These are phyloP conservation scores for Podila minutissima DNA, from an alignment of 192 early-diverging fungal genomes.

Conservation along the genomic window DNA sequence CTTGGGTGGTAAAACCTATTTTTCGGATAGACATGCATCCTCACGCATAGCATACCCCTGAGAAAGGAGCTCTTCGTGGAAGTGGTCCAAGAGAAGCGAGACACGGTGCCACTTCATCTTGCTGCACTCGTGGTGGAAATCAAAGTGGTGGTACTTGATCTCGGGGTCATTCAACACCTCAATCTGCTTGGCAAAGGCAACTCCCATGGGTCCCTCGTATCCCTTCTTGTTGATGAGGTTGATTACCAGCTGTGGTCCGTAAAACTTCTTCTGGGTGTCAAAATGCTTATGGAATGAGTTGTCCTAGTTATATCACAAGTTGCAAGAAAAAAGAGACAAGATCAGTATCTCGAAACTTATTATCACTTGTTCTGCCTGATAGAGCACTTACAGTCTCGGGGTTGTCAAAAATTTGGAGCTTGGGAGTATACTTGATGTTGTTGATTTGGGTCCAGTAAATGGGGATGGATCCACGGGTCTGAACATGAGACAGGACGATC, in stretches of 20 bases:
- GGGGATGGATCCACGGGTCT: conserved; percentile 96
- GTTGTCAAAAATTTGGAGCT: conserved; percentile 78
- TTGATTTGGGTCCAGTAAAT: conserved; percentile 93
- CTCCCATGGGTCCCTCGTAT: conserved; percentile 87
- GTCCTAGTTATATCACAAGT: conserved; percentile 53
- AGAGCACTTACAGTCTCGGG: conserved; percentile 66
- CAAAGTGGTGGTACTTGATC: conserved; percentile 89
- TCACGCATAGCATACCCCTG: conserved; percentile 51
- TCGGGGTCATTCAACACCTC: conserved; percentile 65
- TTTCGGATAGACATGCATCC: too few relatives aligned
- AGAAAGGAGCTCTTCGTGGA: conserved; percentile 69
- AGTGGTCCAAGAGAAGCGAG: conserved; percentile 81
- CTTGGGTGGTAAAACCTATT: too few relatives aligned
- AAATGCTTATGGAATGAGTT: conserved; percentile 80
- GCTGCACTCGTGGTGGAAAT: conserved; percentile 97
- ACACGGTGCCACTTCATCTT: conserved; percentile 97
- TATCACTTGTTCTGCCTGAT: too few relatives aligned
- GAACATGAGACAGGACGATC: conserved; percentile 81
- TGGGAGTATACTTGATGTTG: conserved; percentile 93
- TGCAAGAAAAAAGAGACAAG: background rate
- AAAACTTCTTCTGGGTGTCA: conserved; percentile 70
- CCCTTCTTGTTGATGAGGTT: conserved; percentile 96
- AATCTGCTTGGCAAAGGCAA: conserved; percentile 79
- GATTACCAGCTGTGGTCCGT: conserved; percentile 87
- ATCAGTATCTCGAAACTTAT: background rate